phyloP scores from a whole-genome alignment of 129 eudicot species.

The Helichrysum umbraculigerum region DNA sequence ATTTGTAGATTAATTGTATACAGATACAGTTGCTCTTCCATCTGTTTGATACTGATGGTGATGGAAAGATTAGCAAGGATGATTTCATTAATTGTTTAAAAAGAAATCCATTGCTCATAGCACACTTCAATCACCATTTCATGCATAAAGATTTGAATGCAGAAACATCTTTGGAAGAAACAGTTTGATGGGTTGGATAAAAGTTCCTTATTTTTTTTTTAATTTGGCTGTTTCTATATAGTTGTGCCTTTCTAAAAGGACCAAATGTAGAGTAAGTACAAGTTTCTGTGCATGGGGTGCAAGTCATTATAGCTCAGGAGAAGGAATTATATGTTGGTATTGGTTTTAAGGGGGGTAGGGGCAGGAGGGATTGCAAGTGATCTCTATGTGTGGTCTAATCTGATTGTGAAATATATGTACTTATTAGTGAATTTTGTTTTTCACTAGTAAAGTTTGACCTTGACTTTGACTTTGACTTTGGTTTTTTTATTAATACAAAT shows the following conservation, averaged over 20 bases:
- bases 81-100: slow-evolving; percentile 68
- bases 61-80: slow-evolving; percentile 69
- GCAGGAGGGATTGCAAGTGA: slow-evolving; percentile 13
- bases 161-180: slow-evolving; percentile 33
- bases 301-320: slow-evolving; percentile 12
- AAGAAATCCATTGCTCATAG: slow-evolving; percentile 79
- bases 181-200: slow-evolving; percentile 31
- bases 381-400: slow-evolving; percentile 27
- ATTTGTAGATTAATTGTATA: slow-evolving; percentile 6
- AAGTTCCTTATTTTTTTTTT: neutral
- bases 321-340: slow-evolving; percentile 8
- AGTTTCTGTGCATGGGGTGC: slow-evolving; percentile 14
- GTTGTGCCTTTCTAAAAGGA: slow-evolving; percentile 11
- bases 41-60: slow-evolving; percentile 64
- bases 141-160: slow-evolving; percentile 35
- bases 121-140: slow-evolving; percentile 59
- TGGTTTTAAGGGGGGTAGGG: slow-evolving; percentile 1
- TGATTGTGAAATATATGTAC: slow-evolving; percentile 28
- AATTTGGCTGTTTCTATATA: neutral
- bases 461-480: slow-evolving; percentile 27
- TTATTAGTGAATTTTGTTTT: slow-evolving; percentile 16
- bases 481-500: slow-evolving; percentile 13
- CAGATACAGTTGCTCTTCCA: slow-evolving; percentile 62
- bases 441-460: slow-evolving; percentile 15
- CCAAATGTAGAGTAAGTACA: slow-evolving; percentile 14